These are phyloP conservation scores for Dactylorhiza incarnata DNA, from an alignment of 106 monocot genomes.

Conservation along the genomic window DNA sequence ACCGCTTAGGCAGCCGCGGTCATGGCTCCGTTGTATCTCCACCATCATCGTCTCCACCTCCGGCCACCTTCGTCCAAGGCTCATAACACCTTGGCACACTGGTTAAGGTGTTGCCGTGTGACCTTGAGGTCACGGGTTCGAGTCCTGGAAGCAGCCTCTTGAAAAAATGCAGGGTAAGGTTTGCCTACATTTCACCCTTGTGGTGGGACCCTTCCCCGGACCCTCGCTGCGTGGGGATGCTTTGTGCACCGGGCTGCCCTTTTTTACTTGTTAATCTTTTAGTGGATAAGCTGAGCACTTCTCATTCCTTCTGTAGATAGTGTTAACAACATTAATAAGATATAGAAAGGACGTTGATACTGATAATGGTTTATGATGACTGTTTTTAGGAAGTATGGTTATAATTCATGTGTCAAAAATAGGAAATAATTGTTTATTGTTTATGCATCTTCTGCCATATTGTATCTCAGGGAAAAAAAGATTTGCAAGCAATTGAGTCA, in stretches of 20 bases:
- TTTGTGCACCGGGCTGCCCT: not conserved
- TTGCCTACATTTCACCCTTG: too few relatives aligned
- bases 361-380: not conserved
- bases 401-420: not conserved
- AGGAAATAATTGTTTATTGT: not conserved
- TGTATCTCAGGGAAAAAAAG: conserved; percentile 59
- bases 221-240: too few relatives aligned
- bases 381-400: not conserved
- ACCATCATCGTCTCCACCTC: not conserved
- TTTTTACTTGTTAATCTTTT: not conserved
- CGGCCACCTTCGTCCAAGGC: not conserved
- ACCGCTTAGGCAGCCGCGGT: too few relatives aligned
- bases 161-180: too few relatives aligned
- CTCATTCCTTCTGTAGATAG: not conserved
- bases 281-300: not conserved
- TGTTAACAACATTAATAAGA: not conserved
- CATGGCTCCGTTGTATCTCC: too few relatives aligned
- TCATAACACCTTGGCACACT: too few relatives aligned
- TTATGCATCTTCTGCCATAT: conserved; percentile 1
- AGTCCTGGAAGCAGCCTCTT: too few relatives aligned
- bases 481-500: conserved; percentile 47
- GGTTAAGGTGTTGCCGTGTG: too few relatives aligned
- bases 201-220: too few relatives aligned
- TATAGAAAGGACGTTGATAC: too few relatives aligned
- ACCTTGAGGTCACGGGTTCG: too few relatives aligned